Conservation (phyloP, 2,329 filamentous ascomycete species). For the Teratosphaeria epicoccoides region DNA sequence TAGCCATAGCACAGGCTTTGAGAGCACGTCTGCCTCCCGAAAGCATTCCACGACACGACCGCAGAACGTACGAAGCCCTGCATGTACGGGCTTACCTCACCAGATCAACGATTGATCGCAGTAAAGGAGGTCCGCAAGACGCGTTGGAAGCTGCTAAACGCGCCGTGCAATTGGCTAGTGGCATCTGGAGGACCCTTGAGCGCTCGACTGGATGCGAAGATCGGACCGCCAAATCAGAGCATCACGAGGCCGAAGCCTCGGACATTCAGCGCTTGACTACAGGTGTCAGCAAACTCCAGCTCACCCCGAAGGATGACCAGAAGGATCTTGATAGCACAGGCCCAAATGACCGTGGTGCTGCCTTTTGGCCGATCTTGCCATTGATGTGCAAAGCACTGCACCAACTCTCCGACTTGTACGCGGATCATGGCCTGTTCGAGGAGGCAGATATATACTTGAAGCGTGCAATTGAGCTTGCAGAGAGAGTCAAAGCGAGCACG, state of each 20-base stretch:
- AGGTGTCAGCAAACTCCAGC: constrained; percentile 24
- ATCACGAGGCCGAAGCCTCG: neutral
- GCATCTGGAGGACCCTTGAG: constrained; percentile 19
- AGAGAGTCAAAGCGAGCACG: constrained; percentile 18
- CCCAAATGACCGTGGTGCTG: constrained; percentile 45
- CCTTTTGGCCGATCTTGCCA: constrained; percentile 70
- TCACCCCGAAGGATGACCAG: constrained; percentile 32
- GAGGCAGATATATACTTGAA: constrained; percentile 84
- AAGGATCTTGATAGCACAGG: neutral
- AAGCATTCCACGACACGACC: constrained; percentile 10
- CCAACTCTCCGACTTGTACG: constrained; percentile 67
- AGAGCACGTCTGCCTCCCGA: constrained; percentile 10
- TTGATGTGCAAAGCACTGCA: constrained; percentile 61
- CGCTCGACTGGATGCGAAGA: neutral
- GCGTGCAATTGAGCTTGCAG: constrained; percentile 67
- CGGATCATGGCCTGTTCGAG: constrained; percentile 74
- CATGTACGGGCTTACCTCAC: constrained; percentile 21
- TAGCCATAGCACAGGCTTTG: constrained; percentile 11
- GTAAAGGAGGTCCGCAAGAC: constrained; percentile 8
- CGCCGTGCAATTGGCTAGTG: constrained; percentile 18
- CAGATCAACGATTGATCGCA: constrained; percentile 14
- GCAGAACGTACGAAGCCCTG: constrained; percentile 13
- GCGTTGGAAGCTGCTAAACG: constrained; percentile 20
- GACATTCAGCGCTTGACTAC: constrained; percentile 7
- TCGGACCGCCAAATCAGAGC: neutral